phyloP scores from a whole-genome alignment of 371 early-diverging fungal species.

The Rhizopus stolonifer region DNA sequence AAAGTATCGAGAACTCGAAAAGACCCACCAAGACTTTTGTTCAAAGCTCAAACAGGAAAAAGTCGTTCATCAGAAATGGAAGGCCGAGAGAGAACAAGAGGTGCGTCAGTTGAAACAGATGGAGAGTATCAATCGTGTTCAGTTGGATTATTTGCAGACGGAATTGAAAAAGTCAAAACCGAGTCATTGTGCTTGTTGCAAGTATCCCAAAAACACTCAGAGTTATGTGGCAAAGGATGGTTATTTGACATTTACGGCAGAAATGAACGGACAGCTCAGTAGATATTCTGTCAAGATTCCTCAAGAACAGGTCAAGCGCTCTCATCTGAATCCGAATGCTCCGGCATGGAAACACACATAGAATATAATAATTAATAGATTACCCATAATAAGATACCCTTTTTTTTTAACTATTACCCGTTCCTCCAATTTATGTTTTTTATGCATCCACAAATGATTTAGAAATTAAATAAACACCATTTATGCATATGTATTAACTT shows the following conservation, averaged over 20 bases:
- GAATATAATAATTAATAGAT: background rate
- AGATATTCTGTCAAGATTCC: constrained; percentile 39
- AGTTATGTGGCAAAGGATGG: constrained; percentile 34
- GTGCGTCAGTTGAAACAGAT: constrained; percentile 31
- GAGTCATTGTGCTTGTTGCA: background rate
- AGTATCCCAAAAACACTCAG: background rate
- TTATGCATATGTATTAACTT: too few species aligned
- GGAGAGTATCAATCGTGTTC: constrained; percentile 25
- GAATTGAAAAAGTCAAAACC: constrained; percentile 15
- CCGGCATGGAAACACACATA: constrained; percentile 9
- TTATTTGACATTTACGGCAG: constrained; percentile 40
- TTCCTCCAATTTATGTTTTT: too few species aligned
- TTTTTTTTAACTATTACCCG: too few species aligned
- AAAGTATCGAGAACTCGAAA: constrained; percentile 19
- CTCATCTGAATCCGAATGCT: constrained; percentile 20
- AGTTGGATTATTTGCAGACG: constrained; percentile 29
- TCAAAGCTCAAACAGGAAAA: background rate
- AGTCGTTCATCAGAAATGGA: background rate
- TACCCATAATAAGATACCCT: too few species aligned
- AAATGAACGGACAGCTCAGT: constrained; percentile 39
- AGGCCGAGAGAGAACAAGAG: constrained; percentile 17
- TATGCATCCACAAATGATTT: too few species aligned
- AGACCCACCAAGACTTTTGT: constrained; percentile 2
- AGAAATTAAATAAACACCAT: too few species aligned
- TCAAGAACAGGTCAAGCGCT: background rate